These are phyloP conservation scores for Acer saccharum DNA, from an alignment of 345 rosid genomes.

Conservation along the genomic window DNA sequence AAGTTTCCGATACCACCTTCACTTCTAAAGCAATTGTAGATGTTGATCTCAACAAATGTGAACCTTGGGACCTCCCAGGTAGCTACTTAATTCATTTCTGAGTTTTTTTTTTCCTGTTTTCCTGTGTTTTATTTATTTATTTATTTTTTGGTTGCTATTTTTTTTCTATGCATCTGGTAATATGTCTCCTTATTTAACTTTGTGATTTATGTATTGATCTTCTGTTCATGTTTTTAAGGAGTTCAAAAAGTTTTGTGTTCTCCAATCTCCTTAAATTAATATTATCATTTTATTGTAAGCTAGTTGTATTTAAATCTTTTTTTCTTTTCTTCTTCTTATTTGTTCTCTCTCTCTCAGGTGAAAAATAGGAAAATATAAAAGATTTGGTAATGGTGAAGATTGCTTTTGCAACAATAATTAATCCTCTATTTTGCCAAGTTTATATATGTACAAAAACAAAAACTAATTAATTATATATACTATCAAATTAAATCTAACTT, in stretches of 20 bases:
- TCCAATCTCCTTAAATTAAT: too few species aligned
- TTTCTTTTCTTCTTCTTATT: too few species aligned
- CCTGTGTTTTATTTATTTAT: neutral
- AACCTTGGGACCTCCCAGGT: constrained; percentile 99
- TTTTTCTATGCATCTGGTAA: neutral
- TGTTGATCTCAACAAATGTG: constrained; percentile 96
- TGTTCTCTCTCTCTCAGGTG: too few species aligned
- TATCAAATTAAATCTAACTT: neutral
- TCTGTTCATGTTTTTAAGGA: neutral
- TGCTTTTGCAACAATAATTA: neutral
- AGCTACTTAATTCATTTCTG: neutral
- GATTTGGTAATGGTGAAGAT: too few species aligned
- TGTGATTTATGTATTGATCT: neutral
- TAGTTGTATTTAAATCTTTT: too few species aligned
- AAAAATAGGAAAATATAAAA: too few species aligned
- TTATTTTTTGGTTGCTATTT: neutral
- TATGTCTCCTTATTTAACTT: neutral
- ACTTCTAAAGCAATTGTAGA: constrained; percentile 82
- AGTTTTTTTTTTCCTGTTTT: neutral
- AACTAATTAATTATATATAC: neutral
- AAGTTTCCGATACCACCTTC: constrained; percentile 67
- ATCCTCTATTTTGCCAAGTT: neutral
- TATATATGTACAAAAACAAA: too few species aligned
- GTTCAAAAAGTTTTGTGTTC: too few species aligned
- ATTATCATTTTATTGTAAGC: too few species aligned